Evolutionary conservation across 2,329 filamentous ascomycete species (phyloP), one percentile per base, ranked within the genome.

Genomic region (Diaporthe sp.): DNA sequence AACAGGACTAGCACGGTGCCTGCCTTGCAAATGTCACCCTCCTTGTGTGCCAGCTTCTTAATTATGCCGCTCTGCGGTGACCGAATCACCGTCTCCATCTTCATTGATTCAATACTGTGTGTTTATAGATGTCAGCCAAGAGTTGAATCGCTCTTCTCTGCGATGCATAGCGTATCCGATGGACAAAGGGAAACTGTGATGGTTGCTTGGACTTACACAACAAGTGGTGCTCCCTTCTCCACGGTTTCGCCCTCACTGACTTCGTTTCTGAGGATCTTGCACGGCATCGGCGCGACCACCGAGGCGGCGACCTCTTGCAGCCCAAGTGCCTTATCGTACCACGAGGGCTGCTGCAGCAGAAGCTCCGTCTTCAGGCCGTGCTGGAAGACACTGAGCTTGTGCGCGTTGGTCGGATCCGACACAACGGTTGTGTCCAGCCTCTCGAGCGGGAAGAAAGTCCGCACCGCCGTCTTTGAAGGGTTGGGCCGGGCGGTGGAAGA

Each of bases 251-350:
- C 97, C 78, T 95, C 95, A 37, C 88, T 85, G 0, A 98, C 95
- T 83, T 98, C 94, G 63, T 98, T 97, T 77, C 94, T 92, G 76
- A 99, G 85, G 35, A 99, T 93, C 85, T 98, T 98, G 85, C 97
- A 98, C 2, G 97, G 97, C 97, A 99, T 99, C 0, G 97, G 97
- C 30, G 97, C 95, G 32, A 94, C 88, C 1, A 98, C 95, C 70
- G 93, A 97, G 75, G 96, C 96, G 9, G 92, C 88, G 0, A 90
- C 89, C 80, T 97, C 94, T 82, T 94, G 96, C 76, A 94, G 85
- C 0, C 96, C 96, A 10, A 98, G 87, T 0, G 95, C 95, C 84
- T 97, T 96, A 79, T 95, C 94, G 73, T 94, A 93, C 95, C 96
- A 99, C 58, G 87, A 87, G 0, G 96, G 95, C 25, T 85, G 84